A percentile compares a stretch with the other conserved stretches of the same genome.
These are phyloP conservation scores for Ailanthus altissimus DNA, from an alignment of 345 rosid species.

Conservation along the genomic window DNA sequence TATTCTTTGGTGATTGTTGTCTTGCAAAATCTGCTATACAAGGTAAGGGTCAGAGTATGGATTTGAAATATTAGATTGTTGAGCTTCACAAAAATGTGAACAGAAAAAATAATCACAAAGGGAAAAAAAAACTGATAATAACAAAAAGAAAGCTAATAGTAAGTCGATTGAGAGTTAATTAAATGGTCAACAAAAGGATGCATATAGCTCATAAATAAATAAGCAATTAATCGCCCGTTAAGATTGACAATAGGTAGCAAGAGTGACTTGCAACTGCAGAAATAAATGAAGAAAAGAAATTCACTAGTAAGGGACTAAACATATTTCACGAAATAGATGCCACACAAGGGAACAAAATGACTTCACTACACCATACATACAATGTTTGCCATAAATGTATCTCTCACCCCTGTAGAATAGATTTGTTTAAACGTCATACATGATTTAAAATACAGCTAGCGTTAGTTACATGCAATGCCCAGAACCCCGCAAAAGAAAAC, in stretches of 20 bases:
- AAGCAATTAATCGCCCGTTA: background rate
- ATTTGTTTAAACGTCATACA: background rate
- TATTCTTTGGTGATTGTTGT: background rate
- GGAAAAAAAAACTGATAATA: background rate
- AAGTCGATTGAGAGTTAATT: background rate
- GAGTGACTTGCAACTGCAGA: constrained; percentile 7
- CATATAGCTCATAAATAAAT: background rate
- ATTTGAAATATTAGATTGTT: background rate
- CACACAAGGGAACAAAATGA: constrained; percentile 3
- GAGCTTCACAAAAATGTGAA: background rate
- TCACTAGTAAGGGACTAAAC: background rate
- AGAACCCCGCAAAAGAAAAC: background rate
- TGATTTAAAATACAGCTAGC: background rate
- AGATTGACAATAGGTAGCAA: background rate
- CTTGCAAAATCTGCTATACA: constrained; percentile 6
- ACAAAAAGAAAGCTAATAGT: background rate
- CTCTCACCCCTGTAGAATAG: too few relatives aligned
- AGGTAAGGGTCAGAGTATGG: background rate
- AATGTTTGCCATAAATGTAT: background rate
- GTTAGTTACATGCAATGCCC: background rate
- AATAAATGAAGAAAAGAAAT: background rate
- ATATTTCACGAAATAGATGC: background rate
- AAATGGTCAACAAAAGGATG: background rate
- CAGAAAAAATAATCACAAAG: background rate
- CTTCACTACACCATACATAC: background rate